Conservation (phyloP, 2,329 filamentous ascomycete genomes). For the Colletotrichum sp. region DNA sequence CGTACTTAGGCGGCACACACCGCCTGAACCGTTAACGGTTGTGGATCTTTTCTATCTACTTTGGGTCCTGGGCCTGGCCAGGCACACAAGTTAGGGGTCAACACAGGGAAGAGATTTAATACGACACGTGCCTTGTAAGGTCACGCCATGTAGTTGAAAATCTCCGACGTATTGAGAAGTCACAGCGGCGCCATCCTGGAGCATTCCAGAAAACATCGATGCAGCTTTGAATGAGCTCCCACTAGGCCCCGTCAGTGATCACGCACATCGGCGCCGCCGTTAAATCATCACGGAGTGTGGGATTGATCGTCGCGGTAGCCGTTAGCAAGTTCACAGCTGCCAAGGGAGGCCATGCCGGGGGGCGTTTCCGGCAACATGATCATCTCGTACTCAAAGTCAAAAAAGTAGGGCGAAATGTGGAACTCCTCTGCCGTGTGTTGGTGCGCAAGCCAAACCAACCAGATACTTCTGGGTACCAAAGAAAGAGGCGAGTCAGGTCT, state of each 20-base stretch:
- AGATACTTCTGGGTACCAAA: background rate
- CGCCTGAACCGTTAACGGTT: background rate
- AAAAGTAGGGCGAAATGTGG: background rate
- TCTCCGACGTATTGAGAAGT: background rate
- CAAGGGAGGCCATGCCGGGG: background rate
- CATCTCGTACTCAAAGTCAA: background rate
- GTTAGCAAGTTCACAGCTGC: background rate
- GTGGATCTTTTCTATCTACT: background rate
- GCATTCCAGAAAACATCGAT: background rate
- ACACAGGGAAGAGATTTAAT: background rate
- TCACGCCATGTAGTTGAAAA: background rate
- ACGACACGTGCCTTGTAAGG: background rate
- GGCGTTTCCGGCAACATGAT: background rate
- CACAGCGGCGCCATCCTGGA: background rate
- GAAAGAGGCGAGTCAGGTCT: background rate
- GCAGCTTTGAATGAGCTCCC: accelerated
- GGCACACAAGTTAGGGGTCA: background rate
- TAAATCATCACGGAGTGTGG: background rate
- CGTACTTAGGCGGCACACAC: background rate
- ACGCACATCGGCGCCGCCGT: background rate
- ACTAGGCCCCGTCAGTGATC: background rate
- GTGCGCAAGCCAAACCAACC: background rate
- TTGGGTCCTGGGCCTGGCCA: background rate
- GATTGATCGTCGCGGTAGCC: background rate
- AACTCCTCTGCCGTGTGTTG: background rate